Base-by-base conservation (phyloP, 345 rosid genomes). In the Draba incana region DNA sequence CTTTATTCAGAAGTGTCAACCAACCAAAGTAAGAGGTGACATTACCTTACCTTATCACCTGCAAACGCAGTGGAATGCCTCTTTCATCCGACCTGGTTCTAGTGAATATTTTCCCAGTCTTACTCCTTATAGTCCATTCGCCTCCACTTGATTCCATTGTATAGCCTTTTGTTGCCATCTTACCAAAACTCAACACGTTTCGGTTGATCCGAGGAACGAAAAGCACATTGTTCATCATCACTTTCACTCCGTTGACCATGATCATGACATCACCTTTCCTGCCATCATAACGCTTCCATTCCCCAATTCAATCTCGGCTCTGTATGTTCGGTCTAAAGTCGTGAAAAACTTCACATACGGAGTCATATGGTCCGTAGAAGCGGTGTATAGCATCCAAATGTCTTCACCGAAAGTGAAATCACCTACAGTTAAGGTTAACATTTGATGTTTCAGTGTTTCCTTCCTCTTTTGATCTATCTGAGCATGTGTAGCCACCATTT, bases 301-400 rank as follows among this genome's bases (percentile, higher is more conserved):
- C 7, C 14, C 56, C 3, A 62, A 0, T 1, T 4, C n/a, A 24
- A 71, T 33, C 5, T 14, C 3, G 37, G 31, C 48, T 38, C 33
- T 54, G 50, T 54, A 54, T 0, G 43, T 45, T 71, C 50, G 38
- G 50, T 71, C 75, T 0, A 71, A 2, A 44, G 31, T 24, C 0
- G 75, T 63, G 64, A 71, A 71, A 16, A n/a, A 38, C 57, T 63
- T 62, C 12, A 11, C 14, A 46, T 71, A 62, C 0, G 63, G 75
- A 62, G 64, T 71, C 75, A 71, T 63, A 42, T 71, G 69, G 2
- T 46, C 9, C 8, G 69, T 24, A 6, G 42, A 1, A 6, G 20
- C 2, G 3, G 31, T 4, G 69, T 45, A 37, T 8, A 62, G 3
- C 69, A 62, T 45, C 75, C 75, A 71, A 49, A 45, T 37, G 5